Percentiles rank a stretch among this genome's conserved stretches.
phyloP scores from a whole-genome alignment of 2,329 filamentous ascomycete species.

The Fragosphaeria purpurea region DNA sequence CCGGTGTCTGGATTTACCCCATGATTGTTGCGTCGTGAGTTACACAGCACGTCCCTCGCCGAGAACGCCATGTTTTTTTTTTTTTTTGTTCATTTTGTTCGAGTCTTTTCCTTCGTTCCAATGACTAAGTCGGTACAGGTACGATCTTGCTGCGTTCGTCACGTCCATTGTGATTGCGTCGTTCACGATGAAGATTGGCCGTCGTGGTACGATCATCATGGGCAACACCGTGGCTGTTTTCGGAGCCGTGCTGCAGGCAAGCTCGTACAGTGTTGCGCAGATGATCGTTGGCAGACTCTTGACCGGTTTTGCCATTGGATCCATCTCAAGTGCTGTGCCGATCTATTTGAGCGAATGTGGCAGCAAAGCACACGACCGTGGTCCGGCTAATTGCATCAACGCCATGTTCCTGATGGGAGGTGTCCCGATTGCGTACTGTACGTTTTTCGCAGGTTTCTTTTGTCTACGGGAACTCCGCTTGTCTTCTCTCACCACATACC shows the following conservation, averaged over 20 bases:
- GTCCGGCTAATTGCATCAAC: not conserved
- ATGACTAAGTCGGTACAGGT: not conserved
- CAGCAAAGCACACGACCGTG: not conserved
- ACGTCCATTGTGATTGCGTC: not conserved
- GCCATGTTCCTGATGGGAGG: constrained; percentile 1
- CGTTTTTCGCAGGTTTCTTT: not conserved
- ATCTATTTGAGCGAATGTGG: not conserved
- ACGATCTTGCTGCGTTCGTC: not conserved
- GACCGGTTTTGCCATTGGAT: constrained; percentile 1
- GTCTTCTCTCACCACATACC: too few relatives aligned
- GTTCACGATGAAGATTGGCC: constrained; percentile 1
- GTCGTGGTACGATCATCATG: constrained; percentile 1
- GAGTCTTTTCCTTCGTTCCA: too few relatives aligned
- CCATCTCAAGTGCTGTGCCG: constrained; percentile 1
- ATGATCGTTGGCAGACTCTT: constrained; percentile 1
- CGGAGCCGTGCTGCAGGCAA: not conserved
- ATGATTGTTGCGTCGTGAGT: constrained; percentile 3
- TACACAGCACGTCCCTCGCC: too few relatives aligned
- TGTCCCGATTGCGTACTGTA: constrained; percentile 1
- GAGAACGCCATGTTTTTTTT: not conserved
- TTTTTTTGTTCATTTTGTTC: not conserved
- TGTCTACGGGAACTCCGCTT: too few relatives aligned
- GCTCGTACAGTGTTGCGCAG: not conserved
- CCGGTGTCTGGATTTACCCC: not conserved
- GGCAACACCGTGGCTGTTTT: not conserved